Base-by-base conservation (phyloP, 441 rosid genomes). In the Jatropha podagrica region DNA sequence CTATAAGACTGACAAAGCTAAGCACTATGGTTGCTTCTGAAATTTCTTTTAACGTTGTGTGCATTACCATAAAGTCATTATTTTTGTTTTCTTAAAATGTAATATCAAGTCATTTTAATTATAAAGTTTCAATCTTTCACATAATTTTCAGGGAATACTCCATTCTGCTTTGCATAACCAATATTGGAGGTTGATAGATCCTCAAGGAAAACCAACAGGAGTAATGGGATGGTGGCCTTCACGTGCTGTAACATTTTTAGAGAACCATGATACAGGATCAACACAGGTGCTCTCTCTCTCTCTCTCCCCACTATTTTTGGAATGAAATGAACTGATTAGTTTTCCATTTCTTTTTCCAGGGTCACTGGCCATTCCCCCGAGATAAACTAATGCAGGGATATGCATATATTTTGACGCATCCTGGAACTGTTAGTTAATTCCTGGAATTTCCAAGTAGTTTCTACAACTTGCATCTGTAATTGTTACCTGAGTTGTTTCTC, bases 141-240 rank as follows among this genome's bases (percentile, higher is more conserved):
- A 27, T 56, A 48, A 46, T 74, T 63, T 55, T 65, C 79, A 86
- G 89, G 89, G 89, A 7, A 86, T 86, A 63, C 89, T 86, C 44
- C 89, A 84, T 59, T 83, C 85, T 7, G 89, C 89, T 56, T 69
- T 84, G 68, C 89, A 84, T 74, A 74, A 78, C 72, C 82, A 86
- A 49, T 86, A 83, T 63, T 85, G 88, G 88, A 83, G 90, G 60
- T 74, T 86, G 73, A 85, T 83, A 55, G 90, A 85, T 74, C 88
- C 90, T 70, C 83, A 70, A 63, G 90, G 90, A 65, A 86, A 83
- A 76, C 90, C 86, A 69, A 75, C 90, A 4, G 90, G 88, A 69
- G 90, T 86, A 32, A 81, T 86, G 88, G 90, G 90, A 69, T 86
- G 90, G 86, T 86, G 90, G 90, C 85, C 90, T 20, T 86, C 88